Percentiles rank a stretch among this genome's conserved stretches.
Evolutionary conservation across 2,329 filamentous ascomycete species (phyloP).

Genomic region (Alternaria rosae): DNA sequence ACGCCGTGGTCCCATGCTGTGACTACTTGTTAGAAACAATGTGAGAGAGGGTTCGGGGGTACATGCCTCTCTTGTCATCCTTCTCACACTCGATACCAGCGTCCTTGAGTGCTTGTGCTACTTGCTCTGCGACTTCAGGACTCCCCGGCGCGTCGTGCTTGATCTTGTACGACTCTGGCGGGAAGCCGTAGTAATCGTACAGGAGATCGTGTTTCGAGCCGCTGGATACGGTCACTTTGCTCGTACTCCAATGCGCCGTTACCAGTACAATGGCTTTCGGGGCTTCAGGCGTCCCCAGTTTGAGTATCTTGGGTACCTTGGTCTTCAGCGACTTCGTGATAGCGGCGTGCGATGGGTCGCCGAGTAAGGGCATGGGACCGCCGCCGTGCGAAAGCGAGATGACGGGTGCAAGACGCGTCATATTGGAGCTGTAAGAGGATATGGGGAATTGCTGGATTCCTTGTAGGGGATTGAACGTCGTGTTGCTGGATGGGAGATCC

Average conservation of each 20-base stretch:
- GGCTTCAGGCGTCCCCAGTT: conserved; percentile 59
- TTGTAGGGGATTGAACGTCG: conserved; percentile 33
- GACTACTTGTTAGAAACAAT: neutral
- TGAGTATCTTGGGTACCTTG: conserved; percentile 63
- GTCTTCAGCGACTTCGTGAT: conserved; percentile 62
- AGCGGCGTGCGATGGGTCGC: conserved; percentile 60
- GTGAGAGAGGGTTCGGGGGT: neutral
- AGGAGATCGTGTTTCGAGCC: conserved; percentile 57
- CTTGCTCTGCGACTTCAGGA: conserved; percentile 60
- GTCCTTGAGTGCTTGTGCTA: conserved; percentile 56
- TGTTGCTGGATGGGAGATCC: conserved; percentile 20
- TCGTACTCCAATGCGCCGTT: conserved; percentile 66
- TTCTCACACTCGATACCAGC: conserved; percentile 54
- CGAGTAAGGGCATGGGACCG: conserved; percentile 65
- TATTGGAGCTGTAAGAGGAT: conserved; percentile 32
- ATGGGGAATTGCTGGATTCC: conserved; percentile 38
- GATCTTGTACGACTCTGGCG: conserved; percentile 62
- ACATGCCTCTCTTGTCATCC: conserved; percentile 44
- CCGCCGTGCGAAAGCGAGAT: conserved; percentile 52
- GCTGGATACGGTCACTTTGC: conserved; percentile 61
- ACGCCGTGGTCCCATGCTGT: conserved; percentile 68
- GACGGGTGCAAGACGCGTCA: conserved; percentile 49
- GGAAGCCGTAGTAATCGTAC: conserved; percentile 69
- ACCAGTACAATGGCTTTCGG: conserved; percentile 64
- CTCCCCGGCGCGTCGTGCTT: conserved; percentile 65